Percentiles rank a stretch among this genome's conserved stretches.
Conservation (phyloP, 345 rosid species). For the Eucalyptus erythrocorys region DNA sequence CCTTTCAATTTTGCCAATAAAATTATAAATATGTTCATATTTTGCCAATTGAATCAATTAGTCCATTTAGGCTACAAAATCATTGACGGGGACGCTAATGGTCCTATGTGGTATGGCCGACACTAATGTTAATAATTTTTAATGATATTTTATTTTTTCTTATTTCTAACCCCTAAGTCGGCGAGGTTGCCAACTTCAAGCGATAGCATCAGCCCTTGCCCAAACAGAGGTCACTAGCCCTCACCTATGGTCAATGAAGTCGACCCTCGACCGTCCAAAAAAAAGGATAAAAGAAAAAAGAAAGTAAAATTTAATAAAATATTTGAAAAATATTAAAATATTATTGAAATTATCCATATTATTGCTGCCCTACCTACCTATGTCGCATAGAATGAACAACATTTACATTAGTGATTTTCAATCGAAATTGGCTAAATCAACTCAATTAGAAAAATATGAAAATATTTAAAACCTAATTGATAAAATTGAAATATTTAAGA, state of each 20-base stretch:
- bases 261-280: rapidly evolving
- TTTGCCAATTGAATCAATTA: too few species aligned
- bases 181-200: too few species aligned
- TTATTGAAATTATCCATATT: too few species aligned
- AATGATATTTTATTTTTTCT: too few species aligned
- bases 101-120: rapidly evolving
- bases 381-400: rapidly evolving
- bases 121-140: too few species aligned
- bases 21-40: too few species aligned
- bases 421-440: rapidly evolving
- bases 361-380: rapidly evolving
- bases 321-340: too few species aligned
- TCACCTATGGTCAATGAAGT: not conserved
- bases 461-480: too few species aligned
- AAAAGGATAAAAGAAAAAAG: too few species aligned
- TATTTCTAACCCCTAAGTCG: too few species aligned
- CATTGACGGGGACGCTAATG: rapidly evolving
- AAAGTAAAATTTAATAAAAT: too few species aligned
- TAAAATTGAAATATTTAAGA: rapidly evolving
- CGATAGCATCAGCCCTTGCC: rapidly evolving
- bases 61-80: rapidly evolving
- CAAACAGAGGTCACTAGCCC: not conserved
- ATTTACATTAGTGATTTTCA: rapidly evolving
- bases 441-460: rapidly evolving
- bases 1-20: rapidly evolving